Evolutionary conservation across 2,329 filamentous ascomycete genomes (phyloP), one percentile per base, ranked within the genome.

Genomic region (Metarhizium rileyi): DNA sequence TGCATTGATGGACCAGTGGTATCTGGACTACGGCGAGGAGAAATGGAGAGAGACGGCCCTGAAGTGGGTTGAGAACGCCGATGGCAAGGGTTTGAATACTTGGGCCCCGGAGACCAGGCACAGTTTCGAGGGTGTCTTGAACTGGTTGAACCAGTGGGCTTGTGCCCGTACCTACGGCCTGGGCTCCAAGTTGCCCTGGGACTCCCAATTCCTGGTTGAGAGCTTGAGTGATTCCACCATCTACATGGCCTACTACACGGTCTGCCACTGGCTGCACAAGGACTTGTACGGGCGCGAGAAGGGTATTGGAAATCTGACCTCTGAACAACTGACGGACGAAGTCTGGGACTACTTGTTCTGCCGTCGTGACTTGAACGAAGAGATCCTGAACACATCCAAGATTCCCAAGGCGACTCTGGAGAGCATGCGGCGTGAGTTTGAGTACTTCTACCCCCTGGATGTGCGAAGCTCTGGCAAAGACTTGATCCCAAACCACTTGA

Each of bases 341-440:
- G 87, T 95, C 44, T 98, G 90, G 90, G 91, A 98, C 69, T 96
- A 95, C 64, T 73, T 97, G 57, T 96, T 97, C 72, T 84, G 81
- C 63, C 82, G 88, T 50, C 80, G 82, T 18, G 83, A 89, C 45
- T 67, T 84, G 49, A 77, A 75, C 53, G 78, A 90, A 26, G 80
- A 84, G 16, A 71, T 88, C 35, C 66, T 84, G 46, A 64, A 71
- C 54, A 72, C 79, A 50, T 86, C 81, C 52, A 83, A 83, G 36
- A 94, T 96, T 52, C 75, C 82, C 52, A 81, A 84, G 67, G 80
- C 84, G 53, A 80, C 80, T 3, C 76, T 98, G 42, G 80, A 87
- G 62, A 78, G 80, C 38, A 86, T 98, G 86, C 80, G 90, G 53
- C 80, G 90, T 62, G 89, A 95, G 61, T 97, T 97, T 61, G 86